A percentile compares a stretch with the other conserved stretches of the same genome.
These are phyloP conservation scores for Neoscytalidium dimidiatum DNA, from an alignment of 2,329 filamentous ascomycete species.

Conservation along the genomic window DNA sequence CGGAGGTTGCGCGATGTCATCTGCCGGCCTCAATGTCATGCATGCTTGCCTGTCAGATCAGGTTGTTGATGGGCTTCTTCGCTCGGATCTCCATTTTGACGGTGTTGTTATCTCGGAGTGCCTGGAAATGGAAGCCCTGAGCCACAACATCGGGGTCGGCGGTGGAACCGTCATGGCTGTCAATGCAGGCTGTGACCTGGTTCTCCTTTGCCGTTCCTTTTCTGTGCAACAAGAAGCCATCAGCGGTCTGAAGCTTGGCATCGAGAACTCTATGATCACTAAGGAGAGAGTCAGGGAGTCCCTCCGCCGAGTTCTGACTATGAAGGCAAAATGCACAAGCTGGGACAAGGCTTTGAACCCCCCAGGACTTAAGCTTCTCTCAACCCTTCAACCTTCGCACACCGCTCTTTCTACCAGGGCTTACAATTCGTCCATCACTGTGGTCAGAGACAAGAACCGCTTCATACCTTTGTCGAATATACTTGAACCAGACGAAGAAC, in stretches of 20 bases:
- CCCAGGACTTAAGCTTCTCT: conserved; percentile 73
- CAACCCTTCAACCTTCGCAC: conserved; percentile 80
- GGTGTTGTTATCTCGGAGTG: conserved; percentile 95
- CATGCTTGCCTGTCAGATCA: conserved; percentile 92
- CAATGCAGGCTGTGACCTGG: conserved; percentile 90
- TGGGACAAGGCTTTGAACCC: conserved; percentile 93
- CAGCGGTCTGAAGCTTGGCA: conserved; percentile 81
- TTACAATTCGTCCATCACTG: conserved; percentile 90
- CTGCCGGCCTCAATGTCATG: conserved; percentile 89
- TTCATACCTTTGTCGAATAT: conserved; percentile 80
- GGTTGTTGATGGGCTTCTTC: conserved; percentile 84
- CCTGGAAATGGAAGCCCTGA: conserved; percentile 93
- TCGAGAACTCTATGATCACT: conserved; percentile 88
- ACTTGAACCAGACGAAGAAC: conserved; percentile 80
- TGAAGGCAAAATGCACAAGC: conserved; percentile 84
- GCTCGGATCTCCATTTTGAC: conserved; percentile 85
- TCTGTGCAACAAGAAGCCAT: conserved; percentile 90
- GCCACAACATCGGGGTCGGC: conserved; percentile 94
- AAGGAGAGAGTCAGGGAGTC: conserved; percentile 79
- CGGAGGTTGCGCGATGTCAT: conserved; percentile 89
- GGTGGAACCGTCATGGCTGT: conserved; percentile 97
- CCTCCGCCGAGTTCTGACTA: conserved; percentile 70
- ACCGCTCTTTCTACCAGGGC: conserved; percentile 78
- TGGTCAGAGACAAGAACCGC: conserved; percentile 86
- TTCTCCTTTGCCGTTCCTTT: conserved; percentile 85